A percentile compares a stretch with the other conserved stretches of the same genome.
phyloP scores from a whole-genome alignment of 257 asterid genomes.

The Voacanga thouarsii region DNA sequence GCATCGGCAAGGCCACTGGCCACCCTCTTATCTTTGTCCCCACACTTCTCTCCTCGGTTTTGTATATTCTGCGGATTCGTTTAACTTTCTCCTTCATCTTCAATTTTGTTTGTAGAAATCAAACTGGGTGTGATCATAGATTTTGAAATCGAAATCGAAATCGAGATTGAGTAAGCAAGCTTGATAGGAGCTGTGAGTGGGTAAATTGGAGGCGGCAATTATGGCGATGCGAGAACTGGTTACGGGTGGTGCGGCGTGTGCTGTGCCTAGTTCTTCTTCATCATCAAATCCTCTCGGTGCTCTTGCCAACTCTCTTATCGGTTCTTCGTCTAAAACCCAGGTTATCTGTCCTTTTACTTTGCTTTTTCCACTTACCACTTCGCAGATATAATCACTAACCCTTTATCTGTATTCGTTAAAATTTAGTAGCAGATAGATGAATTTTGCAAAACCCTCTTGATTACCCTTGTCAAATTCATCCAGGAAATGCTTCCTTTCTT shows the following conservation, averaged over 20 bases:
- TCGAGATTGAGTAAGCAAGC: not conserved
- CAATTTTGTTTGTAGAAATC: not conserved
- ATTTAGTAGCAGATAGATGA: not conserved
- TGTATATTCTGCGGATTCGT: conserved; percentile 3
- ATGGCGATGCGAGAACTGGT: conserved; percentile 98
- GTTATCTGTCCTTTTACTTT: conserved; percentile 19
- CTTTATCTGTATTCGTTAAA: not conserved
- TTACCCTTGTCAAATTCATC: not conserved
- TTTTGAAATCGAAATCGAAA: not conserved
- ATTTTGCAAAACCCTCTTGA: not conserved
- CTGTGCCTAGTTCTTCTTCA: conserved; percentile 82
- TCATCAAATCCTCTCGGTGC: conserved; percentile 92
- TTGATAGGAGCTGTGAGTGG: not conserved
- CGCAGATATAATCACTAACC: not conserved
- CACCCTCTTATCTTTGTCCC: conserved; percentile 3
- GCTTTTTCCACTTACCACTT: not conserved
- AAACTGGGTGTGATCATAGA: not conserved
- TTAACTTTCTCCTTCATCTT: not conserved
- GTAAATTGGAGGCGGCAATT: not conserved
- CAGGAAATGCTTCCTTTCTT: not conserved
- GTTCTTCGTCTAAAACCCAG: conserved; percentile 96
- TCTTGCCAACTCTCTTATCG: conserved; percentile 79
- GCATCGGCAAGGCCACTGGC: not conserved
- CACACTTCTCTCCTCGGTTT: conserved; percentile 9
- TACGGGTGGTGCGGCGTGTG: conserved; percentile 83